Evolutionary conservation across 2,329 filamentous ascomycete genomes (phyloP), one percentile per base, ranked within the genome.

Genomic region (Exophiala alcalophila): DNA sequence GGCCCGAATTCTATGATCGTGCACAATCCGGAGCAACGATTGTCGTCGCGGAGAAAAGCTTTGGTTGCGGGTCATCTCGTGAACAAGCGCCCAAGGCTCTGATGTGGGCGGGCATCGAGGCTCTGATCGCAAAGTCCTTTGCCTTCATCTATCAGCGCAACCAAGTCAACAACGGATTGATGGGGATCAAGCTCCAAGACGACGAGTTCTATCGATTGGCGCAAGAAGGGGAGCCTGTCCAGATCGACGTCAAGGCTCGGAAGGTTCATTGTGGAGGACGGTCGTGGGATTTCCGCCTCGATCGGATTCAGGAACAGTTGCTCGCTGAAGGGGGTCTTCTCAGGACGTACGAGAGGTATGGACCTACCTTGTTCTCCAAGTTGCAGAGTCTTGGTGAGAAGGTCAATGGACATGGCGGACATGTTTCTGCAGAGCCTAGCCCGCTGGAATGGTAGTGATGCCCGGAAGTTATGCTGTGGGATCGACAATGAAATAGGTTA

Each of bases 281-380:
- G 27, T 37, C 26, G 4, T 44, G 32, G 32, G 15, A 26, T 27
- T 44, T 44, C 12, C 8, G 33, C 7, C 40, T 44, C 2, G 40
- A 44, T 31, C 32, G 33, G 4, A 44, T 44, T 32, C 40, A 44
- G 31, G 40, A 44, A 32, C 40, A 44, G 28, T 21, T 44, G 11
- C 34, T 44, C 11, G 27, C 32, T 5, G 40, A 44, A 18, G 40
- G 40, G 5, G 40, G 40, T 3, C 26, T 44, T n/a, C 26, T 44
- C 18, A 36, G 33, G 21, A 44, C 40, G 8, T 44, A 44, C 14
- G 40, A 44, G 14, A 44, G 26, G 23, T 44, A 44, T 8, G 40
- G 40, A 30, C 40, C 40, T 14, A 37, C 26, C 4, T 18, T 44
- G 4, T 44, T 44, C 14, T 29, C 33, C 2, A 37, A 44, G 23